phyloP scores from a whole-genome alignment of 495 filamentous ascomycete genomes.

The Penicillium odoratum region DNA sequence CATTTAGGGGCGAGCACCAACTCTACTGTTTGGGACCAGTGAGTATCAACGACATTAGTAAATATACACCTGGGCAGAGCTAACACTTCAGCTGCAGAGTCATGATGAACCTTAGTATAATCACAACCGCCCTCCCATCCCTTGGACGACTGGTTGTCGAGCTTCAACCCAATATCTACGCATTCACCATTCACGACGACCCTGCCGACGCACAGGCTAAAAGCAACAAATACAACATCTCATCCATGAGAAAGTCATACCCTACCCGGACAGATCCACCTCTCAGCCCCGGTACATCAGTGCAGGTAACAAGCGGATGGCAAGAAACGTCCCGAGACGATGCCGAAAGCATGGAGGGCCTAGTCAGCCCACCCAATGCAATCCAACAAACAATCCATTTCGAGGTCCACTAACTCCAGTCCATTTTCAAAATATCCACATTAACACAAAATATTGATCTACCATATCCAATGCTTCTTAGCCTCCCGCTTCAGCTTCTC shows the following conservation, averaged over 20 bases:
- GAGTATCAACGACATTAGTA: conserved; percentile 4
- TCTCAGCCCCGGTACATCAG: conserved; percentile 7
- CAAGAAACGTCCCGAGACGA: conserved; percentile 21
- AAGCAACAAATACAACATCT: conserved; percentile 20
- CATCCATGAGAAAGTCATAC: conserved; percentile 15
- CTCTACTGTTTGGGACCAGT: conserved; percentile 30
- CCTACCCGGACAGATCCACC: neutral
- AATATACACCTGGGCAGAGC: neutral
- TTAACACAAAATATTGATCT: neutral
- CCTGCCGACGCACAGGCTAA: conserved; percentile 3
- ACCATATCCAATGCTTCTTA: neutral
- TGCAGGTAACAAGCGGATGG: conserved; percentile 19
- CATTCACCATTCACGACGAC: conserved; percentile 30
- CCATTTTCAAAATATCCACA: neutral
- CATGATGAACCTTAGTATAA: conserved; percentile 32
- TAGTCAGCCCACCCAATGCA: conserved; percentile 22
- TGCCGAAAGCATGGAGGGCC: conserved; percentile 23
- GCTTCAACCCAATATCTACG: conserved; percentile 25
- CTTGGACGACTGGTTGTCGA: conserved; percentile 32
- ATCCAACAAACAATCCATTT: conserved; percentile 28
- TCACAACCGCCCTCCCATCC: conserved; percentile 30
- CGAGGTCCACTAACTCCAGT: conserved; percentile 16
- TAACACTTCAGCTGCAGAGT: conserved; percentile 6
- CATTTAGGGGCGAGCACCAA: conserved; percentile 21
- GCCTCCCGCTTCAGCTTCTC: neutral